A percentile compares a stretch with the other conserved stretches of the same genome.
Evolutionary conservation across 1,284 basidiomycete species (phyloP).

Genomic region (Cystobasidium pallidum): DNA sequence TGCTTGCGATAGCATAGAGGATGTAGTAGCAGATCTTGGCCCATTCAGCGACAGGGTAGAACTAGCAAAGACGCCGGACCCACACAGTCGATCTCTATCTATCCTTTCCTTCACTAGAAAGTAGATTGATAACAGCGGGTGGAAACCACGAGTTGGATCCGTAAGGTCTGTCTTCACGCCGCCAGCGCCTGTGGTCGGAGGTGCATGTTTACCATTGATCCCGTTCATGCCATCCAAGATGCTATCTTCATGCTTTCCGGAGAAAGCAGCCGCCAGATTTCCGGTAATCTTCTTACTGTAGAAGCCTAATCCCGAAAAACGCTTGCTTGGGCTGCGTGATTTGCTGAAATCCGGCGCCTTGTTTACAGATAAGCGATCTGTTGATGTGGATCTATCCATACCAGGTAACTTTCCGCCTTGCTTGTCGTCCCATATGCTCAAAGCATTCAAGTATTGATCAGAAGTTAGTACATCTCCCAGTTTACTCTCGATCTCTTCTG

Average conservation of each 20-base stretch:
- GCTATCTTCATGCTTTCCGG: constrained; percentile 43
- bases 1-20: constrained; percentile 17
- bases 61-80: constrained; percentile 88
- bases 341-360: constrained; percentile 44
- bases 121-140: constrained; percentile 94
- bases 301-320: constrained; percentile 93
- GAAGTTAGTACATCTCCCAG: constrained; percentile 75
- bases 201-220: constrained; percentile 24
- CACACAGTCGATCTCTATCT: constrained; percentile 89
- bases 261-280: constrained; percentile 53
- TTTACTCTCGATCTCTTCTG: constrained; percentile 78
- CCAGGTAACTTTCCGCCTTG: constrained; percentile 6
- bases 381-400: constrained; percentile 33
- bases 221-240: constrained; percentile 27
- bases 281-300: constrained; percentile 77
- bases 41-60: constrained; percentile 69
- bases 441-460: constrained; percentile 73
- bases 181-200: constrained; percentile 42
- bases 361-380: constrained; percentile 12
- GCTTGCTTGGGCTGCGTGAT: constrained; percentile 56
- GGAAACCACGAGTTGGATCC: constrained; percentile 90
- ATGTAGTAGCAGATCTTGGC: constrained; percentile 45
- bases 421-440: constrained; percentile 70
- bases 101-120: constrained; percentile 93
- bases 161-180: constrained; percentile 56